Evolutionary conservation across 192 early-diverging fungal genomes (phyloP).

Genomic region (Coemansia sp.): DNA sequence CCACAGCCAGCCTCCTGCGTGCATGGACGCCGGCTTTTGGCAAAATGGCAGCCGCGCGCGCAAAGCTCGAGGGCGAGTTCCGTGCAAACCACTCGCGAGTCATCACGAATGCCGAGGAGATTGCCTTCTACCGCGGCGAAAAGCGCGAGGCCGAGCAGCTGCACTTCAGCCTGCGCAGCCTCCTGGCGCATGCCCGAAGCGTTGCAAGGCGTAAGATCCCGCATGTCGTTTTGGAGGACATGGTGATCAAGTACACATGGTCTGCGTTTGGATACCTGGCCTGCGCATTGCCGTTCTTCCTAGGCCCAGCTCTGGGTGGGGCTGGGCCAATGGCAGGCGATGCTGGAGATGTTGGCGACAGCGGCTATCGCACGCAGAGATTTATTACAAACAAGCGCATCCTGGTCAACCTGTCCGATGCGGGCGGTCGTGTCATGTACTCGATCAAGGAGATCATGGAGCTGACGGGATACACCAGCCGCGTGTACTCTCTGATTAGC

Average conservation of each 20-base stretch:
- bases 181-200: slow-evolving; percentile 80
- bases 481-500: slow-evolving; percentile 83
- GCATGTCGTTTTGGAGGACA: slow-evolving; percentile 94
- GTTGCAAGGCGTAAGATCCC: slow-evolving; percentile 81
- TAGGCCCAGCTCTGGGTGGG: slow-evolving; percentile 59
- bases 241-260: slow-evolving; percentile 97
- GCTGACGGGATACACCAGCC: slow-evolving; percentile 83
- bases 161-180: slow-evolving; percentile 67
- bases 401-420: slow-evolving; percentile 87
- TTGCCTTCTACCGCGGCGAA: slow-evolving; percentile 89
- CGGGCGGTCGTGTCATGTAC: slow-evolving; percentile 96
- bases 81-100: slow-evolving; percentile 91
- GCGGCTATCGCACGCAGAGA: slow-evolving; percentile 66
- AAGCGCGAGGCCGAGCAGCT: slow-evolving; percentile 78
- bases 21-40: slow-evolving; percentile 93
- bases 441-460: slow-evolving; percentile 92
- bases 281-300: slow-evolving; percentile 87
- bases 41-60: slow-evolving; percentile 88
- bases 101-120: slow-evolving; percentile 95
- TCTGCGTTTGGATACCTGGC: slow-evolving; percentile 84
- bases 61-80: slow-evolving; percentile 91
- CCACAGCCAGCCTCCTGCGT: slow-evolving; percentile 76
- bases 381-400: slow-evolving; percentile 93
- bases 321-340: slow-evolving; percentile 20
- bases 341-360: slow-evolving; percentile 15